Evolutionary conservation across 169 alveolate species (phyloP).

Genomic region (Plasmodium falciparum): DNA sequence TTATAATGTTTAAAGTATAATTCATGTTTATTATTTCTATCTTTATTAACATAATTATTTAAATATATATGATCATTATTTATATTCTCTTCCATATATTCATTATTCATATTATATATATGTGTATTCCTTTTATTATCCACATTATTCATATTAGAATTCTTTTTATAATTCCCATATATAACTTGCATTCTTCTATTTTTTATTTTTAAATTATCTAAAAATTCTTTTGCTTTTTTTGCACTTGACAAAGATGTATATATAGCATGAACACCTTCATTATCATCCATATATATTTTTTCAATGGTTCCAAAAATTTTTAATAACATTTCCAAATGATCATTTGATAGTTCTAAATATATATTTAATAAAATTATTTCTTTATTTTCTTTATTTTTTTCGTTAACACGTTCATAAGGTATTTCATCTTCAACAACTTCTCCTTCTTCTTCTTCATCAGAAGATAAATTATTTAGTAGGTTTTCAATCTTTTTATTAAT

Average conservation of each 20-base stretch:
- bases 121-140: neutral
- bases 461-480: conserved; percentile 22
- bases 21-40: neutral
- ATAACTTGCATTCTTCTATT: conserved; percentile 61
- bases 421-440: conserved; percentile 75
- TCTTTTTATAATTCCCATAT: conserved; percentile 16
- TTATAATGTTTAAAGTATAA: neutral
- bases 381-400: conserved; percentile 27
- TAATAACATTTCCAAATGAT: conserved; percentile 10
- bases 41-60: neutral
- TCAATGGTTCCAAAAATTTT: conserved; percentile 37
- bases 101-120: neutral
- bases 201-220: conserved; percentile 51
- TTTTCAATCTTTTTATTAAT: conserved; percentile 25
- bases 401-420: conserved; percentile 65
- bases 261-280: conserved; percentile 41
- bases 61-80: neutral
- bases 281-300: conserved; percentile 27
- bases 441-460: conserved; percentile 74
- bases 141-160: neutral
- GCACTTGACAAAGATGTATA: conserved; percentile 21
- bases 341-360: conserved; percentile 28
- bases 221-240: conserved; percentile 39
- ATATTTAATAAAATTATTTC: conserved; percentile 45
- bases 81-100: neutral